Evolutionary conservation across 1,284 basidiomycete genomes (phyloP).

Genomic region (Exobasidium rhododendri): DNA sequence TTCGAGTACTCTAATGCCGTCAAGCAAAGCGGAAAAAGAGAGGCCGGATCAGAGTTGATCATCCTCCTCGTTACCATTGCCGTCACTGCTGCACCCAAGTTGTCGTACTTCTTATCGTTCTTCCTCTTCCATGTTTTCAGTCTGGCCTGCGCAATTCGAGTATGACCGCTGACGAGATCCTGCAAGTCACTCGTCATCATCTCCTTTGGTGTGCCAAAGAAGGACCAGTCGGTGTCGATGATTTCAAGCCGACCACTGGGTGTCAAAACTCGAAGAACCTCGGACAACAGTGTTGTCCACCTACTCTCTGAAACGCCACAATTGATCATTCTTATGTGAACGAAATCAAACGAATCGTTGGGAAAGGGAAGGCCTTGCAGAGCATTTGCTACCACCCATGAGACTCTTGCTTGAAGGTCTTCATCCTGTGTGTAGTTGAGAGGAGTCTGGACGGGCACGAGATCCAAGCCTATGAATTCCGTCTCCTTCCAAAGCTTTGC

Average conservation of each 20-base stretch:
- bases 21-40: not conserved
- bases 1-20: not conserved
- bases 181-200: conserved; percentile 19
- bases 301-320: conserved; percentile 33
- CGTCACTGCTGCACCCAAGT: not conserved
- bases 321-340: conserved; percentile 33
- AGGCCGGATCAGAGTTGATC: not conserved
- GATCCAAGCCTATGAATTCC: conserved; percentile 42
- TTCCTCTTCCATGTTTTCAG: not conserved
- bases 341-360: conserved; percentile 39
- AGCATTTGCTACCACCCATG: conserved; percentile 44
- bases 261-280: conserved; percentile 27
- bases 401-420: conserved; percentile 31
- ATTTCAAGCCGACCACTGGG: conserved; percentile 36
- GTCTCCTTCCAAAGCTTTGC: conserved; percentile 33
- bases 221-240: conserved; percentile 32
- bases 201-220: conserved; percentile 31
- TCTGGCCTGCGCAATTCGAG: not conserved
- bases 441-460: conserved; percentile 36
- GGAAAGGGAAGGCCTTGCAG: conserved; percentile 41
- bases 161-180: conserved; percentile 13
- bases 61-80: not conserved
- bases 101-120: not conserved
- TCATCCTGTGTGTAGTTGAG: conserved; percentile 23
- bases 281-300: conserved; percentile 31